Base-by-base conservation (phyloP, 306 rosid species). In the Abrus precatorius region DNA sequence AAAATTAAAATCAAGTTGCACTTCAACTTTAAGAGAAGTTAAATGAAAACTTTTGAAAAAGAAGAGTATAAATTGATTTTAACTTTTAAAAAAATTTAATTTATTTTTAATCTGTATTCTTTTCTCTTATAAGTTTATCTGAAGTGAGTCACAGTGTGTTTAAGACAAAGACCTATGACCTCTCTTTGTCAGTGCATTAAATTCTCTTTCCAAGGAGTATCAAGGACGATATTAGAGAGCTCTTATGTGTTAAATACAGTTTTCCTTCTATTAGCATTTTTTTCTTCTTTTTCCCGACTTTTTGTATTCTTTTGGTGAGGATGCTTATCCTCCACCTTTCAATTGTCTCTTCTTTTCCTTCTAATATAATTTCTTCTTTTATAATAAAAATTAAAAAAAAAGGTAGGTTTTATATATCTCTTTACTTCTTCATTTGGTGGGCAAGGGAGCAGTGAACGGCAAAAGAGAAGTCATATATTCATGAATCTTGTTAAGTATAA, bases 351-450 rank as follows among this genome's bases (percentile, higher is more conserved):
- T 68, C 34, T 36, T 36, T 62, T 4, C 10, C 48, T 75, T 60
- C 59, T 55, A 41, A 55, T 34, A 20, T 41, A 32, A 36, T 75
- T 61, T 75, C 62, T 47, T 79, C 1, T 12, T 48, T n/a, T 69
- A 0, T 45, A 33, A 11, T 29, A 33, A 40, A 30, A 43, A 45
- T 43, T 12, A 9, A 4, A 47, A 32, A 9, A 45, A 14, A 14
- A 7, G 55, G 43, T 28, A 53, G 32, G 54, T 66, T 52, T 61
- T 8, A 32, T 38, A 60, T 33, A 75, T 61, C 60, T 56, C 7
- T 47, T 28, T 7, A 7, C 70, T 59, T 47, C 48, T 32, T 62
- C 55, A 5, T 7, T 75, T n/a, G n/a, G 63, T 48, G 52, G 27
- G 63, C 29, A 36, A 10, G 9, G 13, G 50, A 52, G 75, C 4